Conservation (phyloP, 768 basidiomycete genomes). For the Phaffia australis region DNA sequence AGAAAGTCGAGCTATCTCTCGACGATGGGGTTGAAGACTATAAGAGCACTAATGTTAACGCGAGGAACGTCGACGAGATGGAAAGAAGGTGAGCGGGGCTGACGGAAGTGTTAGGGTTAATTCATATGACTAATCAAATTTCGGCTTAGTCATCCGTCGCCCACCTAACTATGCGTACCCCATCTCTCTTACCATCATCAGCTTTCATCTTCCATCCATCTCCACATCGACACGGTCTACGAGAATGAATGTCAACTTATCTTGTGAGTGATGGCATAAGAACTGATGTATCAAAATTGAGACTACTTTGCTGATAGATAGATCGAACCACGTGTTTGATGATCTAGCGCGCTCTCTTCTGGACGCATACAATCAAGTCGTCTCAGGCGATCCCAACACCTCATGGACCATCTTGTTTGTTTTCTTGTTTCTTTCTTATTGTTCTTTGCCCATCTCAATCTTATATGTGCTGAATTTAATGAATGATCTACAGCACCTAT, state of each 20-base stretch:
- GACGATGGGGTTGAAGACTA: no score
- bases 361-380: slow-evolving; percentile 20
- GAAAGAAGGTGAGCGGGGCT: no score
- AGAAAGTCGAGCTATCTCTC: no score
- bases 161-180: neutral
- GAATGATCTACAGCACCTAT: slow-evolving; percentile 45
- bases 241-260: slow-evolving; percentile 23
- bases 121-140: no score
- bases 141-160: no score
- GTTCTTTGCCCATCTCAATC: neutral
- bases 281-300: neutral
- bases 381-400: slow-evolving; percentile 18
- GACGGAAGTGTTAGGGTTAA: no score
- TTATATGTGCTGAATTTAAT: neutral
- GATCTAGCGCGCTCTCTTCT: slow-evolving; percentile 15
- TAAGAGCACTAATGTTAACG: no score
- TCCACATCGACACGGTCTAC: neutral
- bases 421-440: neutral
- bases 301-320: no score
- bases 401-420: slow-evolving; percentile 25
- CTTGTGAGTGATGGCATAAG: neutral
- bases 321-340: neutral
- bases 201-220: neutral
- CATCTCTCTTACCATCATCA: neutral
- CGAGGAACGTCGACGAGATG: no score